Base-by-base conservation (phyloP, 768 basidiomycete genomes). In the Kwoniella sp. region DNA sequence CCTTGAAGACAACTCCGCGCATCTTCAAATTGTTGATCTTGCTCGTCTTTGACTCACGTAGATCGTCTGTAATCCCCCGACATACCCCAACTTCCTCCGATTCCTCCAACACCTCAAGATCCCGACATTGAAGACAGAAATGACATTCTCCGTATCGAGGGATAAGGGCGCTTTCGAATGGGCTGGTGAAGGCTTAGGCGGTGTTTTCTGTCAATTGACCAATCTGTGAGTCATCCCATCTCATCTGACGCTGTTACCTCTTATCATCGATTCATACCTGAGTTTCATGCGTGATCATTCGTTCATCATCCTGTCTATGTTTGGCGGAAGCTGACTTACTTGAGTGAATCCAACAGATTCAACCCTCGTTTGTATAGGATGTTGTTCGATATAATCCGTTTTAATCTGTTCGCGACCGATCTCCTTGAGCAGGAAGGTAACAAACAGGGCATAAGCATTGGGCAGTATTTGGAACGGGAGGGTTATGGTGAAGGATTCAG, bases 71-170 rank as follows among this genome's bases (percentile, higher is more conserved):
- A 90, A 90, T 73, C 87, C 88, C 0, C 82, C 81, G 37, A 89
- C 89, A 0, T 90, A 90, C 71, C 90, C 89, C 22, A 90, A 91
- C 77, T 89, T 90, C 73, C 83, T 89, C 53, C 84, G 85, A 46
- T 91, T 91, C 74, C 82, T 90, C 33, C 78, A 81, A 17, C 75
- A 82, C 27, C 81, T 84, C 51, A 80, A 83, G 5, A 83, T 90
- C 44, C 80, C 79, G 3, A 83, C 86, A 29, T 68, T 85, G 46
- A 83, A 84, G 2, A 89, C 88, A 0, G 85, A 87, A 59, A 91
- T 90, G 89, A 87, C 89, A 0, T 90, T 91, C 79, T 85, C 86
- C 68, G 85, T 92, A 40, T 88, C 89, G 2, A 83, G 89, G 52
- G 88, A 90, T 75, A 63, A 75, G 22, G 90, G 89, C 0, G 68